Conservation (phyloP, 352 stramenopile genomes). For the Peronospora belbahrii region DNA sequence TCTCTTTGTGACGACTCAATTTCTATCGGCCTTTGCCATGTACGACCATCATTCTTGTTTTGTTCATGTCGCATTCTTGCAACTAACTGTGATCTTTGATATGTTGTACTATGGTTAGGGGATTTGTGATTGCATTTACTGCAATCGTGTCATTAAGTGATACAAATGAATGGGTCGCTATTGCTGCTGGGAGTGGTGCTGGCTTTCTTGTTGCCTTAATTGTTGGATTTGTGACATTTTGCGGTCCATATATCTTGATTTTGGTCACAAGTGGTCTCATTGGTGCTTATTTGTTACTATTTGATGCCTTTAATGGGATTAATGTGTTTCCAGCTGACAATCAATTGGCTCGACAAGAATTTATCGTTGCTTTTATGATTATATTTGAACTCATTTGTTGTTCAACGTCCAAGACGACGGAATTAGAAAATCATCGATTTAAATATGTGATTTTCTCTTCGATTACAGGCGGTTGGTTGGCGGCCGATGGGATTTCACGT, state of each 20-base stretch:
- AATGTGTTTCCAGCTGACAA: conserved; percentile 66
- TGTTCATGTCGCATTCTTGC: conserved; percentile 1
- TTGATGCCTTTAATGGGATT: conserved; percentile 63
- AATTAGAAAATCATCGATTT: conserved; percentile 85
- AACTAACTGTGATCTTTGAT: too few species aligned
- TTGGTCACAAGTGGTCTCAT: conserved; percentile 59
- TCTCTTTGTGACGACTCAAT: conserved; percentile 77
- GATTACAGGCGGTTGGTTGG: conserved; percentile 68
- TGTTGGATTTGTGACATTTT: conserved; percentile 64
- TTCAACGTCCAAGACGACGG: conserved; percentile 66
- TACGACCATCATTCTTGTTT: conserved; percentile 29
- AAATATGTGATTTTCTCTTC: conserved; percentile 83
- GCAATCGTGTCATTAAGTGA: conserved; percentile 47
- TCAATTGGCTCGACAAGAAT: conserved; percentile 76
- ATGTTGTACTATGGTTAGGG: too few species aligned
- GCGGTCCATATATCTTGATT: conserved; percentile 66
- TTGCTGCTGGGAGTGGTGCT: conserved; percentile 52
- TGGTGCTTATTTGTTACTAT: conserved; percentile 64
- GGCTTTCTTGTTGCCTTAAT: conserved; percentile 57
- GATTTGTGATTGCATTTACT: conserved; percentile 62
- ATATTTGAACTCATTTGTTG: conserved; percentile 82
- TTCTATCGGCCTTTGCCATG: conserved; percentile 78
- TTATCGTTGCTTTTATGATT: conserved; percentile 82
- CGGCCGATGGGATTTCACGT: conserved; percentile 63
- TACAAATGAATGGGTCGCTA: conserved; percentile 73